These are phyloP conservation scores for Solanum raphanifolium DNA, from an alignment of 257 asterid genomes.

Conservation along the genomic window DNA sequence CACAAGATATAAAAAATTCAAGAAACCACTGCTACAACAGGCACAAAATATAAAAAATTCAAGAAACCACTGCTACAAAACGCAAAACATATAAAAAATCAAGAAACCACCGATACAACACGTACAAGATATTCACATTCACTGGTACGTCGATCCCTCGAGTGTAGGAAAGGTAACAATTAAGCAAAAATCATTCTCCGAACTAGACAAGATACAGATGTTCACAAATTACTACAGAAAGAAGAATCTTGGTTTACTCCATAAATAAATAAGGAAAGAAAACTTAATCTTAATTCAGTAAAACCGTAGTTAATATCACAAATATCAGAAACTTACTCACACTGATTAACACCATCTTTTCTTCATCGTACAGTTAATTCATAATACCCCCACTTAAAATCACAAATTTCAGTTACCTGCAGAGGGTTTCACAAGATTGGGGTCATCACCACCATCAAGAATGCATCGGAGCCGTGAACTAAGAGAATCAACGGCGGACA, in stretches of 20 bases:
- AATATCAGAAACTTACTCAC: too few species aligned
- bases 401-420: slow-evolving; percentile 19
- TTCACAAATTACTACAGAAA: neutral
- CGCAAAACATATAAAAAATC: neutral
- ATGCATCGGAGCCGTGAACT: slow-evolving; percentile 44
- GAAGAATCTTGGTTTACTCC: neutral
- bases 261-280: neutral
- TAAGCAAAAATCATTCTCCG: neutral
- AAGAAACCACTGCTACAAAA: neutral
- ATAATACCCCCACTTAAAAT: neutral
- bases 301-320: neutral
- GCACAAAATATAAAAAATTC: neutral
- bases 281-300: neutral
- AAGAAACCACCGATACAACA: neutral
- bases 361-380: neutral
- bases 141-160: too few species aligned
- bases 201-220: neutral
- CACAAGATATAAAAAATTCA: neutral
- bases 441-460: slow-evolving; percentile 51
- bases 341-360: neutral
- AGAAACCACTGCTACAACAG: neutral
- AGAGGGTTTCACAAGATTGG: slow-evolving; percentile 22
- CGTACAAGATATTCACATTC: neutral
- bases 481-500: slow-evolving; percentile 52
- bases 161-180: neutral